Evolutionary conservation across 495 filamentous ascomycete species (phyloP).

Genomic region (Thozetella sp.): DNA sequence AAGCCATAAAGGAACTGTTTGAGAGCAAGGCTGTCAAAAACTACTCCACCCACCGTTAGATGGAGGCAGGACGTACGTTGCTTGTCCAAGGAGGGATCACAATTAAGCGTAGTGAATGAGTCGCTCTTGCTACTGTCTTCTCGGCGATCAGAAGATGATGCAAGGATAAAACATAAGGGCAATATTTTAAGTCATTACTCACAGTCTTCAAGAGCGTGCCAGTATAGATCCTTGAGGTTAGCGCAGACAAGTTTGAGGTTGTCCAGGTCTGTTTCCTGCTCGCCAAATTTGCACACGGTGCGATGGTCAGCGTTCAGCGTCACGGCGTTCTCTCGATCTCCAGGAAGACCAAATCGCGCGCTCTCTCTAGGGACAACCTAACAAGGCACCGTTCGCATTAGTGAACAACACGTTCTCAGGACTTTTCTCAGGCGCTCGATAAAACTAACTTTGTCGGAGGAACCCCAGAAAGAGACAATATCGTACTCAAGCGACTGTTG

Average conservation of each 20-base stretch:
- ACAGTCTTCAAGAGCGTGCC: background rate
- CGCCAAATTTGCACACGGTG: constrained; percentile 15
- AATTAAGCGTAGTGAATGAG: too few species aligned
- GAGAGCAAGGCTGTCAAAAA: too few species aligned
- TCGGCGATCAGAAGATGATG: too few species aligned
- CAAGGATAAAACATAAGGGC: too few species aligned
- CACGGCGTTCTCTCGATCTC: constrained; percentile 12
- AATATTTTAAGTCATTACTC: too few species aligned
- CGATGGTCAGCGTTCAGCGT: constrained; percentile 16
- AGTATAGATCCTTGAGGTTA: constrained; percentile 10
- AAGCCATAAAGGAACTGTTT: too few species aligned
- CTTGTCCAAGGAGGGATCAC: too few species aligned
- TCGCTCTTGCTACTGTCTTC: too few species aligned
- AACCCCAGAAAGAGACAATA: constrained; percentile 20
- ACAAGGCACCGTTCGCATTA: background rate
- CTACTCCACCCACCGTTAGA: too few species aligned
- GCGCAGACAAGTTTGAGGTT: constrained; percentile 5
- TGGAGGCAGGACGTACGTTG: too few species aligned
- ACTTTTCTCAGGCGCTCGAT: background rate
- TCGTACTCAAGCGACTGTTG: constrained; percentile 13
- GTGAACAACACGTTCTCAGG: too few species aligned
- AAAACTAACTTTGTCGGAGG: constrained; percentile 12
- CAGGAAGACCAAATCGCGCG: constrained; percentile 7
- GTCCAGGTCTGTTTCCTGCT: constrained; percentile 8
- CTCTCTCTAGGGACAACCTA: background rate